Conservation (phyloP, 805 yeast species). For the Suhomyces vadensis region DNA sequence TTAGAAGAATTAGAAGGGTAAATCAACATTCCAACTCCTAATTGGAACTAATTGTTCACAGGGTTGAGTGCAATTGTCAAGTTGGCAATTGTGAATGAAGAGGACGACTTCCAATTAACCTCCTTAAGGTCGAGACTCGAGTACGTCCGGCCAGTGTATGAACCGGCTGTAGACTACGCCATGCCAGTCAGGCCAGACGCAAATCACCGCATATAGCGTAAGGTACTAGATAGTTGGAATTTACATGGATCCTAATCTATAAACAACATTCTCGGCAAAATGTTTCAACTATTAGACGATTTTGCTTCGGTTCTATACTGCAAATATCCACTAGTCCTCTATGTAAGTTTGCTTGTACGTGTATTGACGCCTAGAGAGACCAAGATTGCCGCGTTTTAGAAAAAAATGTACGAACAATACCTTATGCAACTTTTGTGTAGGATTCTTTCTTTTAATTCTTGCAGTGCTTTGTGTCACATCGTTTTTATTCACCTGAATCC, state of each 20-base stretch:
- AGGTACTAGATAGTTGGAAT: neutral
- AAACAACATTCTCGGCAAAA: neutral
- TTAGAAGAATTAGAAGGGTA: too few species aligned
- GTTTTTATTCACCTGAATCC: slow-evolving; percentile 1
- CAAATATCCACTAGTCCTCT: neutral
- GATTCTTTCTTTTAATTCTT: neutral
- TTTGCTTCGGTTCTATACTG: neutral
- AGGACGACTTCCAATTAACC: too few species aligned
- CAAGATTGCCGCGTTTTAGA: neutral
- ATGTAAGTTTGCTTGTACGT: neutral
- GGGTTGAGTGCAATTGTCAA: too few species aligned
- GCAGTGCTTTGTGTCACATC: slow-evolving; percentile 3
- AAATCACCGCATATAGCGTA: neutral
- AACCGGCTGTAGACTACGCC: too few species aligned
- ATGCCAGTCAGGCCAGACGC: too few species aligned
- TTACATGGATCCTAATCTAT: neutral
- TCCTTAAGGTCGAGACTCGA: too few species aligned
- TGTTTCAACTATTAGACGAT: slow-evolving; percentile 1
- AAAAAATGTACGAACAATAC: slow-evolving; percentile 3
- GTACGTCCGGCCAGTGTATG: too few species aligned
- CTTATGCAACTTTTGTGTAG: neutral
- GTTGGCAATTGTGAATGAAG: too few species aligned
- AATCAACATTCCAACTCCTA: neutral
- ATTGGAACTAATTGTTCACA: neutral
- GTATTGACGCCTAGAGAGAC: neutral